A percentile compares a stretch with the other conserved stretches of the same genome.
Conservation (phyloP, 768 basidiomycete genomes). For the Termitomyces sp. region DNA sequence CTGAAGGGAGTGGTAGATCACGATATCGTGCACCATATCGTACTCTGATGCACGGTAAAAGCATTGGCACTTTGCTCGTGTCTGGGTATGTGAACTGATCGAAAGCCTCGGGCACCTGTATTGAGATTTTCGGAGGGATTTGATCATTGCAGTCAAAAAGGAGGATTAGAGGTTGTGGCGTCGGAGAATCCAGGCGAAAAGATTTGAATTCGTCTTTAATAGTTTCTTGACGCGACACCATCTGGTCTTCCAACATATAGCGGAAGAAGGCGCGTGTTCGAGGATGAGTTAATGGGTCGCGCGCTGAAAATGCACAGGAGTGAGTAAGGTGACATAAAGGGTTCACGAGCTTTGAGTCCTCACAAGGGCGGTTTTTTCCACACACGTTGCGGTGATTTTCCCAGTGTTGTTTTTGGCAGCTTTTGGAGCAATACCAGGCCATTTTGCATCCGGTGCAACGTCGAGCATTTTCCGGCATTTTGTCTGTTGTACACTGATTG, state of each 20-base stretch:
- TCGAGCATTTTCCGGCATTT: background rate
- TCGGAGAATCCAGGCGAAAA: background rate
- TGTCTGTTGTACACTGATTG: background rate
- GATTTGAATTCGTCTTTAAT: background rate
- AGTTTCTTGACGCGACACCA: background rate
- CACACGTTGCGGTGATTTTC: background rate
- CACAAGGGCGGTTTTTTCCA: background rate
- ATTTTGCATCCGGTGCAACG: background rate
- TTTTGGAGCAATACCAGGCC: background rate
- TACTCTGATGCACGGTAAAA: background rate
- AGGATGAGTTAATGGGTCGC: background rate
- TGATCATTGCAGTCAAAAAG: background rate
- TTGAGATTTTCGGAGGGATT: background rate
- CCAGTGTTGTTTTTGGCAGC: background rate
- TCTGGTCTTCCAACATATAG: background rate
- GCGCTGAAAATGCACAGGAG: background rate
- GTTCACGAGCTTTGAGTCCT: background rate
- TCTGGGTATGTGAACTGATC: background rate
- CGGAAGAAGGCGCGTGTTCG: background rate
- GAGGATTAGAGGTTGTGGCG: background rate
- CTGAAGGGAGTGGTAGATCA: background rate
- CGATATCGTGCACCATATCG: background rate
- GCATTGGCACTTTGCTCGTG: background rate
- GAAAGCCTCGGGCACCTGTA: background rate
- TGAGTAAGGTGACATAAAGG: background rate